Percentiles rank a stretch among this genome's conserved stretches.
Evolutionary conservation across 1,284 basidiomycete species (phyloP).

Genomic region (Kalmanozyma brasiliensis): DNA sequence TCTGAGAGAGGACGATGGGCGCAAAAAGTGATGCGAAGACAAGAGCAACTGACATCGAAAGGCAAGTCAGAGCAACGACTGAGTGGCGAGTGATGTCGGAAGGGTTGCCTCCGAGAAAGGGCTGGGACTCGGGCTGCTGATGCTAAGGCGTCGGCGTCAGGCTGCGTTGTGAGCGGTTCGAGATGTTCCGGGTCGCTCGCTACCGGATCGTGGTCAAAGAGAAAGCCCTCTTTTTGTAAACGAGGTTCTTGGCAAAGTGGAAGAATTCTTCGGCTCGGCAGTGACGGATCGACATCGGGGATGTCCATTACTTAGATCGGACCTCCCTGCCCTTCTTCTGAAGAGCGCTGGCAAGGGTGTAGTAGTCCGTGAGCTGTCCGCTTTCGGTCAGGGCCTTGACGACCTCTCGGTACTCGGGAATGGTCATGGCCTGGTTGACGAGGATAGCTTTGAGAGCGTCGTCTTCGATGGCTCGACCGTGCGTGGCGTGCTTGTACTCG

Average conservation of each 20-base stretch:
- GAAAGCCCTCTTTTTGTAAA: neutral
- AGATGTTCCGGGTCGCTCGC: no score
- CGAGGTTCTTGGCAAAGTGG: conserved; percentile 1
- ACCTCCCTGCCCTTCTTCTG: conserved; percentile 21
- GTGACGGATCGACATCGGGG: neutral
- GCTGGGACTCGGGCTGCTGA: no score
- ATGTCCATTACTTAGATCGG: conserved; percentile 1
- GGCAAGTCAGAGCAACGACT: no score
- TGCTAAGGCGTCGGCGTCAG: no score
- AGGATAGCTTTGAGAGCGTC: conserved; percentile 25
- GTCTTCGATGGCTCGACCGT: conserved; percentile 21
- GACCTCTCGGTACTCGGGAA: conserved; percentile 24
- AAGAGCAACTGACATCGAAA: no score
- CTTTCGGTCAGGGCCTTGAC: conserved; percentile 14
- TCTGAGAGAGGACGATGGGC: no score
- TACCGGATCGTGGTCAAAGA: no score
- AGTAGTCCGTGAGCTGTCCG: conserved; percentile 16
- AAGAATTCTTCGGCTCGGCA: neutral
- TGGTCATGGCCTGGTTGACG: conserved; percentile 20
- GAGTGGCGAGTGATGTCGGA: neutral
- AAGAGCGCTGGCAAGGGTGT: conserved; percentile 18
- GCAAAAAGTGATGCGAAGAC: no score
- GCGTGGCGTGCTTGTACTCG: conserved; percentile 23
- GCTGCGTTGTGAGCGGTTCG: no score
- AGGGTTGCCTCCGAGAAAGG: neutral